Evolutionary conservation across 2,329 filamentous ascomycete genomes (phyloP), one percentile per base, ranked within the genome.

Genomic region (Botrytis squamosa): DNA sequence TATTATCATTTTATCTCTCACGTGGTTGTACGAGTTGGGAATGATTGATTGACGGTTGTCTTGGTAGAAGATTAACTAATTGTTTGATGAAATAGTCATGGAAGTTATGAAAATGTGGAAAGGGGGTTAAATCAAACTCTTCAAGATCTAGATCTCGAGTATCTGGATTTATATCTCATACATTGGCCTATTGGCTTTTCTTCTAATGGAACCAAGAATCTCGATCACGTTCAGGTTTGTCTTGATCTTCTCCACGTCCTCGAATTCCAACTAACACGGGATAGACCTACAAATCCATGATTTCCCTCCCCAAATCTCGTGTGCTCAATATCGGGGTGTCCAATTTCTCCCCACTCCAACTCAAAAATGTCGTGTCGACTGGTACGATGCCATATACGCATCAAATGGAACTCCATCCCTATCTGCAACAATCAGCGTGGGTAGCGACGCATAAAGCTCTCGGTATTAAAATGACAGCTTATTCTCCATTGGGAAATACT

Each of bases 281-380:
- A 92, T 92, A 95, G 83, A 96, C 93, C 22, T 96, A 87, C 88
- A 84, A 85, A 74, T 89, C 90, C 83, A 85, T 92, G 84, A 91
- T 90, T 85, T 85, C 93, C 63, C 84, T 90, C n/a, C 88, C 83
- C 22, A 89, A 87, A 63, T 89, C 89, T 82, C 92, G 93, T 83
- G 91, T 92, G 71, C 88, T 87, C 83, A 93, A 93, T 85, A 93
- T 95, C 81, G 93, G 93, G 78, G 91, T 95, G 73, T 94, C 91
- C 82, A 97, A 96, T 87, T 95, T 96, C 82, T 91, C 87, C 76
- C 93, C 75, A 1, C n/a, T 49, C 1, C 72, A 77, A 40, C 71
- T 77, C 10, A 42, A 68, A 9, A 55, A 70, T n/a, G 49, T 77
- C 18, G 71, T 77, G 3, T 57, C 52, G 25, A 74, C 72, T 57